Base-by-base conservation (phyloP, 108 stramenopile genomes). In the Pseudonitzschia multiseries region DNA sequence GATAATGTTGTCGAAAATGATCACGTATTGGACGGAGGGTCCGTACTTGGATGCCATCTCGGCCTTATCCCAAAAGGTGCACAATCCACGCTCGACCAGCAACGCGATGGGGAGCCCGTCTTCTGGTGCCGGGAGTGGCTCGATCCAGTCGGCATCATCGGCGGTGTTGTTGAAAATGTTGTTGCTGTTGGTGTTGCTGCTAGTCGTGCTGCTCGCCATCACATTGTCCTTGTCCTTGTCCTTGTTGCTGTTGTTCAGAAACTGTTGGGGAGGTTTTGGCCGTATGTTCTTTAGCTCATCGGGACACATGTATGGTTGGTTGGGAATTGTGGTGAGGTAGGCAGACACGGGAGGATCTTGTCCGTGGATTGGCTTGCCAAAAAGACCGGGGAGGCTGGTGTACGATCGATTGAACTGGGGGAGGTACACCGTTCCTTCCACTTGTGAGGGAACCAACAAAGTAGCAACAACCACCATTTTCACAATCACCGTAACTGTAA, bases 61-160 rank as follows among this genome's bases (percentile, higher is more conserved):
- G 4, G 86, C 89, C 65, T 90, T 90, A 17, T 85, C 81, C 57
- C 79, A 77, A 72, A 87, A 90, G 26, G 79, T 75, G 62, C 89
- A 90, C 33, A 76, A 41, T 9, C 86, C 86, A 53, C 89, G 72
- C 62, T 73, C 79, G 0, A 82, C 89, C 48, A 90, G 63, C 21
- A 90, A 52, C 13, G 86, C 81, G 6, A 90, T 59, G 0, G 83
- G 80, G 14, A 70, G 26, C 8, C 63, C 77, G 40, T 67, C 77
- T 6, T 65, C 27, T 9, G 79, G 67, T 27, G 0, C 22, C 8
- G 43, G 66, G 15, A 67, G 17, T 9, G 73, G 31, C 6, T 53
- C 51, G n/a, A 68, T 53, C n/a, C 17, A 50, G 29, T 73, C 51
- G 22, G 3, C 0, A 50, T 17, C 26, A 20, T 62, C 69, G 21